Percentiles rank a stretch among this genome's conserved stretches.
phyloP scores from a whole-genome alignment of 345 rosid genomes.

The Arabidopsis suecica region DNA sequence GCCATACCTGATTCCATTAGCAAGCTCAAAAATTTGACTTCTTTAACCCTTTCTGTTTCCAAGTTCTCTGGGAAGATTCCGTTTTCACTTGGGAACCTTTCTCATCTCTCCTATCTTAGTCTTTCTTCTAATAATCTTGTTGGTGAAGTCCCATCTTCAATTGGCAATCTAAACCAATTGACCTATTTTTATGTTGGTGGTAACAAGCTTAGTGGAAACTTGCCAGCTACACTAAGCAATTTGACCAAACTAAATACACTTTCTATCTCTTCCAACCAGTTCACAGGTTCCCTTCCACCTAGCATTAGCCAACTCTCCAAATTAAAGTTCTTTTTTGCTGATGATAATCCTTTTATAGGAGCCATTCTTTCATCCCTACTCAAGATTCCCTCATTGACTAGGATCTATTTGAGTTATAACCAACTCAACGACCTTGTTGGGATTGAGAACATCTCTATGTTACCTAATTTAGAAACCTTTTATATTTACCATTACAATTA shows the following conservation, averaged over 20 bases:
- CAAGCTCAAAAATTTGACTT: not conserved
- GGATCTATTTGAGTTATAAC: accelerated
- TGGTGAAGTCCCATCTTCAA: slow-evolving; percentile 1
- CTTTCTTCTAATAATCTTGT: not conserved
- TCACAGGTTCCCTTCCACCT: slow-evolving; percentile 11
- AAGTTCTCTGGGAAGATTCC: slow-evolving; percentile 1
- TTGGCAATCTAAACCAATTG: not conserved
- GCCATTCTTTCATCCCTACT: not conserved
- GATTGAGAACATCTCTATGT: not conserved
- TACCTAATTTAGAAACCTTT: not conserved
- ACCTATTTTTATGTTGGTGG: accelerated
- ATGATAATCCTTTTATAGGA: not conserved
- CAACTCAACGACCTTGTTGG: not conserved
- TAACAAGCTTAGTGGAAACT: slow-evolving; percentile 33
- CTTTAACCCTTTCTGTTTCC: not conserved
- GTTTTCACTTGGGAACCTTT: not conserved
- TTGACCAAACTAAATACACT: not conserved
- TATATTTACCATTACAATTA: too few species aligned
- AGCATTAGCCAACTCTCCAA: slow-evolving; percentile 12
- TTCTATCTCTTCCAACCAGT: not conserved
- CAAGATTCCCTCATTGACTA: not conserved
- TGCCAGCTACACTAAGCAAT: not conserved
- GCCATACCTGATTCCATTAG: not conserved
- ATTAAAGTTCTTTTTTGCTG: accelerated
- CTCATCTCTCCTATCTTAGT: not conserved